phyloP scores from a whole-genome alignment of 1,284 basidiomycete species.

The Tilletia horrida region DNA sequence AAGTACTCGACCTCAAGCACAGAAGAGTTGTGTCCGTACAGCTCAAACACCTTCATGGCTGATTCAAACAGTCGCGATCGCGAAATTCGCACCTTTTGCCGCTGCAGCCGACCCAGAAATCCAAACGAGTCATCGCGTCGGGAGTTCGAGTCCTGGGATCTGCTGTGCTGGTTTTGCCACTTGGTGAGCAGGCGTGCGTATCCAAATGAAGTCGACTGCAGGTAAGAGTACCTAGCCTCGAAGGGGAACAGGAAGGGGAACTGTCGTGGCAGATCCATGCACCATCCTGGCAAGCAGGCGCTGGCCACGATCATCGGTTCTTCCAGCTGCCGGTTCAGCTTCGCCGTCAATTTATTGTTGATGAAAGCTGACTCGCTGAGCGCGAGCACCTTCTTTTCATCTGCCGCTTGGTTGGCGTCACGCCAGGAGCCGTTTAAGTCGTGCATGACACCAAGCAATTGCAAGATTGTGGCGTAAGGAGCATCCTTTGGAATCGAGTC shows the following conservation, averaged over 20 bases:
- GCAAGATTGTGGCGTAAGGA: slow-evolving; percentile 83
- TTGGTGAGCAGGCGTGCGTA: slow-evolving; percentile 89
- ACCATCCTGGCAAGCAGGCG: slow-evolving; percentile 94
- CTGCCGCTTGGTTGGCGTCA: slow-evolving; percentile 18
- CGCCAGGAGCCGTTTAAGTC: slow-evolving; percentile 69
- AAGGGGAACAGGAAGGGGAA: slow-evolving; percentile 99
- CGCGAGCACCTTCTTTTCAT: not conserved
- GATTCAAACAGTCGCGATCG: slow-evolving; percentile 90
- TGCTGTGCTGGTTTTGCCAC: slow-evolving; percentile 70
- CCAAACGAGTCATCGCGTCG: slow-evolving; percentile 79
- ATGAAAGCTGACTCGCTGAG: slow-evolving; percentile 73
- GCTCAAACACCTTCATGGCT: slow-evolving; percentile 94
- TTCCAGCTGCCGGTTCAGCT: slow-evolving; percentile 93
- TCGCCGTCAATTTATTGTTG: slow-evolving; percentile 97
- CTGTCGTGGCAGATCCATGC: slow-evolving; percentile 83
- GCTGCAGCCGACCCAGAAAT: slow-evolving; percentile 83
- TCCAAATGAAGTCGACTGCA: slow-evolving; percentile 95
- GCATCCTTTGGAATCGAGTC: slow-evolving; percentile 79
- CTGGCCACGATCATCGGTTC: slow-evolving; percentile 99
- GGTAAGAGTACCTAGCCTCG: slow-evolving; percentile 89
- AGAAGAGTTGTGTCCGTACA: slow-evolving; percentile 83
- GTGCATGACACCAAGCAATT: slow-evolving; percentile 81
- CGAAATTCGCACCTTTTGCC: slow-evolving; percentile 95
- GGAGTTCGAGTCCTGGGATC: slow-evolving; percentile 55
- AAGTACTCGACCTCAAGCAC: slow-evolving; percentile 98